Evolutionary conservation across 2,329 filamentous ascomycete species (phyloP).

Genomic region (Torrubiella hemipterigena): DNA sequence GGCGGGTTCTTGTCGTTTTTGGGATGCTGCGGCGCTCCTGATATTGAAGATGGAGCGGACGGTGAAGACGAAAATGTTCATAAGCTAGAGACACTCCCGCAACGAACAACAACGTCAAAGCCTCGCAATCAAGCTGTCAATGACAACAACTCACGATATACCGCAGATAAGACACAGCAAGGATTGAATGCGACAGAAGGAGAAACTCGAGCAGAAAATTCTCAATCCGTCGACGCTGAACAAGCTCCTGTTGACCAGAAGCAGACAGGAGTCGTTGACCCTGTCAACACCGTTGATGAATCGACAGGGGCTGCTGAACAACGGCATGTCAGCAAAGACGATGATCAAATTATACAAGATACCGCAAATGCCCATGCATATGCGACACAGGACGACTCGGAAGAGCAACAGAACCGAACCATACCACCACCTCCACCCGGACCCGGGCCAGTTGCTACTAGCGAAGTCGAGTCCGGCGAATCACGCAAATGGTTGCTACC

Average conservation of each 20-base stretch:
- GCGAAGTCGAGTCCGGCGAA: slow-evolving; percentile 28
- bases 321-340: too few relatives aligned
- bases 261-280: too few relatives aligned
- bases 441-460: slow-evolving; percentile 27
- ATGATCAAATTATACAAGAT: too few relatives aligned
- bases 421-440: slow-evolving; percentile 35
- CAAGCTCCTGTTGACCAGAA: too few relatives aligned
- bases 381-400: too few relatives aligned
- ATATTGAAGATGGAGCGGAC: slow-evolving; percentile 42
- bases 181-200: too few relatives aligned
- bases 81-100: slow-evolving; percentile 45
- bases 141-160: too few relatives aligned
- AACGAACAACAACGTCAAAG: slow-evolving; percentile 41
- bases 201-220: too few relatives aligned
- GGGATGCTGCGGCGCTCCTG: slow-evolving; percentile 54
- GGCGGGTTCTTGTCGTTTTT: slow-evolving; percentile 48
- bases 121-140: slow-evolving; percentile 39
- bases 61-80: slow-evolving; percentile 40
- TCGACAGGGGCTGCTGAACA: too few relatives aligned
- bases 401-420: slow-evolving; percentile 18
- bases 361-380: background rate
- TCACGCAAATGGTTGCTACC: slow-evolving; percentile 62
- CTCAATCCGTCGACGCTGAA: too few relatives aligned
- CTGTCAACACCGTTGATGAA: too few relatives aligned
- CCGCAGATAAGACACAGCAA: too few relatives aligned